Percentiles rank a stretch among this genome's conserved stretches.
Evolutionary conservation across 2,329 filamentous ascomycete species (phyloP).

Genomic region (Sporothrix brunneoviolacea): DNA sequence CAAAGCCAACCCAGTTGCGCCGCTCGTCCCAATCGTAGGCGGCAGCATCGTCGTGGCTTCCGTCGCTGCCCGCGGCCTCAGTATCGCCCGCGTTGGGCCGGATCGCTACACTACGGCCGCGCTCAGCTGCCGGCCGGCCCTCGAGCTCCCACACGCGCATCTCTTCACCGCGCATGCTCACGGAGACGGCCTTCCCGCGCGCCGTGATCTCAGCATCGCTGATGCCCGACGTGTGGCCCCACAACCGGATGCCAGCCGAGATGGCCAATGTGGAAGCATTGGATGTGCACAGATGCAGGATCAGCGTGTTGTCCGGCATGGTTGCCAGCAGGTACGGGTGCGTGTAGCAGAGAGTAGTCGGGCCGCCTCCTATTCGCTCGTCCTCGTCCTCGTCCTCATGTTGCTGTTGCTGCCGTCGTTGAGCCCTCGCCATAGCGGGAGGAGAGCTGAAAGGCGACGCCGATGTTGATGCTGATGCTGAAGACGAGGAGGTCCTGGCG

Average conservation of each 20-base stretch:
- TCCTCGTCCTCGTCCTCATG: background rate
- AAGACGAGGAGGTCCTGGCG: background rate
- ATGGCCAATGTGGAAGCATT: constrained; percentile 60
- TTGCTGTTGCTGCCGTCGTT: background rate
- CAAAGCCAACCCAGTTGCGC: constrained; percentile 72
- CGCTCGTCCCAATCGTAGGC: constrained; percentile 36
- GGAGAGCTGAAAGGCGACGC: background rate
- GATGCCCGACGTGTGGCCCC: constrained; percentile 88
- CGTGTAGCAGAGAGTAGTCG: constrained; percentile 60
- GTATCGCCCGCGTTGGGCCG: constrained; percentile 26
- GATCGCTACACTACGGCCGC: constrained; percentile 45
- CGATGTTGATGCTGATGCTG: background rate
- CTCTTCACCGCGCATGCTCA: constrained; percentile 71
- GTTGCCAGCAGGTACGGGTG: constrained; percentile 83
- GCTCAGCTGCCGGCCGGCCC: constrained; percentile 33
- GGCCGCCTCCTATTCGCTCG: constrained; percentile 30
- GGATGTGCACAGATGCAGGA: constrained; percentile 74
- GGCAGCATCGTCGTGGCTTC: constrained; percentile 14
- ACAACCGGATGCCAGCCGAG: constrained; percentile 67
- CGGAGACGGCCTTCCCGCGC: constrained; percentile 82
- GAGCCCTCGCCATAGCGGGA: background rate
- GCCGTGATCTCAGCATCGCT: constrained; percentile 78
- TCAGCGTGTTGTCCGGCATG: constrained; percentile 80
- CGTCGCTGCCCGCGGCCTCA: background rate
- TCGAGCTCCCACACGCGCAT: constrained; percentile 87